These are phyloP conservation scores for Globomyces pollinis-pini DNA, from an alignment of 192 early-diverging fungal genomes.

Conservation along the genomic window DNA sequence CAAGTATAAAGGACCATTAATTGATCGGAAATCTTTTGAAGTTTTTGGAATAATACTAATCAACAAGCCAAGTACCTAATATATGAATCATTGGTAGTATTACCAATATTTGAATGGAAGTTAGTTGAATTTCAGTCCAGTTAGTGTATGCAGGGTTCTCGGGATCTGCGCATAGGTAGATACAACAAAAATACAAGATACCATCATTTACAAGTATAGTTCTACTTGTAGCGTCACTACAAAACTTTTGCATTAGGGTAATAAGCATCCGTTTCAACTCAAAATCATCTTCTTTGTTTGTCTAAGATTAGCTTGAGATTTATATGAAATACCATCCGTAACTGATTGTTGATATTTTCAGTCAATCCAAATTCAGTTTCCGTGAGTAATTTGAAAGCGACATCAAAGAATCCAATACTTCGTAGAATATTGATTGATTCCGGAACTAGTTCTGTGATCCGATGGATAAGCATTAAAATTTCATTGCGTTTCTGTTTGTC, in stretches of 20 bases:
- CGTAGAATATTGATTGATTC: not conserved
- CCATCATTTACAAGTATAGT: not conserved
- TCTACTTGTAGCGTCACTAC: not conserved
- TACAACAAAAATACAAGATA: not conserved
- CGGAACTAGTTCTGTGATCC: not conserved
- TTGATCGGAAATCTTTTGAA: not conserved
- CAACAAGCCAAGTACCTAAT: not conserved
- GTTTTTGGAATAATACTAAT: not conserved
- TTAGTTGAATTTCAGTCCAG: not conserved
- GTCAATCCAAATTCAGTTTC: not conserved
- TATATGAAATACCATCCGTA: no score
- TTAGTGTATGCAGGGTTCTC: not conserved
- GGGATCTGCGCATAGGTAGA: not conserved
- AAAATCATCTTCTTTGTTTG: conserved; percentile 6
- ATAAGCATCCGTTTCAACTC: conserved; percentile 4
- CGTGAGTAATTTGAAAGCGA: not conserved
- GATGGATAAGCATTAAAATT: not conserved
- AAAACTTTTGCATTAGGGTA: not conserved
- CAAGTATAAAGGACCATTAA: not conserved
- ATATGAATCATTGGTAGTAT: not conserved
- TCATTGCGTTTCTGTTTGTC: conserved; percentile 6
- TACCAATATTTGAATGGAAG: not conserved
- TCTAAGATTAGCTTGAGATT: no score
- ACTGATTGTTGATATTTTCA: no score
- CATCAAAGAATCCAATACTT: not conserved